Evolutionary conservation across 2,329 filamentous ascomycete genomes (phyloP), one percentile per base, ranked within the genome.

Genomic region (Ophiostoma perfectum): DNA sequence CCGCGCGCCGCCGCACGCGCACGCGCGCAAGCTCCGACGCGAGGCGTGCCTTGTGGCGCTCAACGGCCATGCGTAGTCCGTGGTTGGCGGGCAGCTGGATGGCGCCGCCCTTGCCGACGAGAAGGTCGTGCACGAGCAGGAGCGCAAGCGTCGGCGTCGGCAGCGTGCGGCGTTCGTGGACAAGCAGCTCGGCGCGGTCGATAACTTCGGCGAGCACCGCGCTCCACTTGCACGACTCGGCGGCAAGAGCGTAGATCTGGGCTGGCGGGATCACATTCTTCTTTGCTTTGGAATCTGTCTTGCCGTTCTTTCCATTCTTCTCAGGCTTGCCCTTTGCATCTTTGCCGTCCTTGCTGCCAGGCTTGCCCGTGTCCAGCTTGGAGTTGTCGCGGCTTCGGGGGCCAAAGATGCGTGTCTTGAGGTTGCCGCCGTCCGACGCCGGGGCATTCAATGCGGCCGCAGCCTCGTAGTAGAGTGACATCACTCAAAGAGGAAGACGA

Each of bases 401-500:
- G 69, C 83, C 82, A 78, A 95, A 98, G 62, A 98, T 87, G 47
- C 91, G 84, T 7, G 92, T 92, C 78, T 96, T 97, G 72, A 98
- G 84, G 39, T 92, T 97, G 18, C 92, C 92, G n/a, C 90, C 89
- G 3, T 83, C 80, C n/a, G 86, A 84, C 0, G 85, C 80, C 3
- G 87, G 80, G 6, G 83, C 84, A 4, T 85, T 84, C 68, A 99
- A 80, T 47, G 97, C 82, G 14, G 88, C 84, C 4, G 90, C 92
- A 6, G 93, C 90, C 81, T 98, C 95, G 77, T 96, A 90, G 78
- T 99, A 99, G 68, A 99, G 89, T 64, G 93, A 96, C 94, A 98
- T 98, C 66, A 12, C 27, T 45, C 12, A 12, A 11, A 16, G 8
- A 8, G 52, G 6, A 44, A 27, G 27, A 27, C 27, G 2, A 27